phyloP scores from a whole-genome alignment of 352 stramenopile genomes.

The Pythium apleroticum region DNA sequence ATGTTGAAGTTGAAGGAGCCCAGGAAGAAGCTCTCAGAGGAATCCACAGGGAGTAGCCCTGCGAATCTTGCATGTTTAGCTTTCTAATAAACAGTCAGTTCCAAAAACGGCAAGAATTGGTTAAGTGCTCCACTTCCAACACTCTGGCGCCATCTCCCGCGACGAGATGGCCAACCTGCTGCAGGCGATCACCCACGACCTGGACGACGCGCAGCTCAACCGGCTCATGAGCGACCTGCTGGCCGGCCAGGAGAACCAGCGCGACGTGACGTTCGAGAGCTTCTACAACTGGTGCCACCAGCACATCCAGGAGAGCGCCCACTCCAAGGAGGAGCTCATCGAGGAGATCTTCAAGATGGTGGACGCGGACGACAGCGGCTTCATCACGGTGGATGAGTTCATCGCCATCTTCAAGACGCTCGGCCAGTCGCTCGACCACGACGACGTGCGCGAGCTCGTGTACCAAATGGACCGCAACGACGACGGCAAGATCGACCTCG shows the following conservation, averaged over 20 bases:
- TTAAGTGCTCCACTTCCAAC: too few species aligned
- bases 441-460: conserved; percentile 71
- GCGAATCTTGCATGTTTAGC: too few species aligned
- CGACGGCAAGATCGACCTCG: conserved; percentile 73
- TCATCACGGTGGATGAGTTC: conserved; percentile 74
- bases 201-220: conserved; percentile 59
- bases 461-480: conserved; percentile 79
- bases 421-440: conserved; percentile 66
- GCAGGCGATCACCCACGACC: conserved; percentile 61
- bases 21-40: too few species aligned
- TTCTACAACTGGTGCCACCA: conserved; percentile 78
- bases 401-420: conserved; percentile 74
- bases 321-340: conserved; percentile 65
- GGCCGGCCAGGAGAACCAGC: conserved; percentile 31
- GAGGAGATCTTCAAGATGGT: conserved; percentile 75
- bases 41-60: too few species aligned
- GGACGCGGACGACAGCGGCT: conserved; percentile 54
- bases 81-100: too few species aligned
- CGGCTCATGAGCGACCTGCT: conserved; percentile 57
- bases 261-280: conserved; percentile 62
- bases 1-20: too few species aligned
- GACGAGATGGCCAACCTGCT: conserved; percentile 62
- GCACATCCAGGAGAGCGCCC: conserved; percentile 52
- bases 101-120: too few species aligned
- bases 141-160: conserved; percentile 54